These are phyloP conservation scores for Globisporangium acanthophoron DNA, from an alignment of 352 stramenopile genomes.

Conservation along the genomic window DNA sequence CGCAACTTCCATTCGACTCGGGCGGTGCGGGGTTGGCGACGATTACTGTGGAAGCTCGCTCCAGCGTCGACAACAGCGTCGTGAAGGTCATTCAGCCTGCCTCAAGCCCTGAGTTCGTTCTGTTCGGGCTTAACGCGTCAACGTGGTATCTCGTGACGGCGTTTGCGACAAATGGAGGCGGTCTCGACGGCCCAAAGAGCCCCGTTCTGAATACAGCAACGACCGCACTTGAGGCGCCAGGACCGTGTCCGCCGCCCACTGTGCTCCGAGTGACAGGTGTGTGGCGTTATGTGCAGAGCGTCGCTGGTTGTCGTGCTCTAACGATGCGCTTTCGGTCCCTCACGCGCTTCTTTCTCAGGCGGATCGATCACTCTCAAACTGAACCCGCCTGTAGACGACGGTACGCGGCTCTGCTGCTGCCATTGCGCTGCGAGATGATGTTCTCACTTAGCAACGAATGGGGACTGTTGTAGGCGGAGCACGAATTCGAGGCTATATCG, in stretches of 20 bases:
- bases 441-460: neutral
- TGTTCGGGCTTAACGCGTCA: constrained; percentile 8
- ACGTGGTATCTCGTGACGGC: constrained; percentile 5
- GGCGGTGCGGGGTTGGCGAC: constrained; percentile 1
- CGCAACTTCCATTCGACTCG: neutral
- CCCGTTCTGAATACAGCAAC: neutral
- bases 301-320: neutral
- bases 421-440: neutral
- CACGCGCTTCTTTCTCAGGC: constrained; percentile 1
- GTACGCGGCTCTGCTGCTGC: neutral
- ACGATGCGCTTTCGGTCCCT: neutral
- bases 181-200: constrained; percentile 1
- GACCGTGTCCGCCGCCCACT: constrained; percentile 6
- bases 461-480: constrained; percentile 27
- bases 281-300: neutral
- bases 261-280: constrained; percentile 7
- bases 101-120: neutral
- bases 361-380: constrained; percentile 7
- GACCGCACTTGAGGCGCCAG: constrained; percentile 1
- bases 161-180: constrained; percentile 5
- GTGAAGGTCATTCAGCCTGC: constrained; percentile 1
- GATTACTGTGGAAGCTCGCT: constrained; percentile 3
- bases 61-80: constrained; percentile 3
- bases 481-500: constrained; percentile 41
- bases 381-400: constrained; percentile 7